These are phyloP conservation scores for Cylindricascospora bacillispora DNA, from an alignment of 1,139 yeast genomes.

Conservation along the genomic window DNA sequence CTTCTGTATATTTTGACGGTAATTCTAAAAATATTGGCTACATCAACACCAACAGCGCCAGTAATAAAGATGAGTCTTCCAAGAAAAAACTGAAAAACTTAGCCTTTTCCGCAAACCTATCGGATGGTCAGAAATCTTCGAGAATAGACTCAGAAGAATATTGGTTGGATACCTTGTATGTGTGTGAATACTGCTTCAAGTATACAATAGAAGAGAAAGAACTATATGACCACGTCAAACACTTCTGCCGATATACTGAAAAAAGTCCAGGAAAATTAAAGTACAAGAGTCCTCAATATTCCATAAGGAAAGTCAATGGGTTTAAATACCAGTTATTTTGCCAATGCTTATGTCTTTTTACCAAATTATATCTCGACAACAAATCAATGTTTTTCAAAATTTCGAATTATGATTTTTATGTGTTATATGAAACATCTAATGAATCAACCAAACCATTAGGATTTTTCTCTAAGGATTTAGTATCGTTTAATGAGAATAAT, in stretches of 20 bases:
- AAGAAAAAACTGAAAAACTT: slow-evolving; percentile 5
- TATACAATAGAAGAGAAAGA: slow-evolving; percentile 40
- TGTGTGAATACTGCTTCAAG: slow-evolving; percentile 78
- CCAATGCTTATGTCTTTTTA: slow-evolving; percentile 73
- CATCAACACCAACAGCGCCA: not conserved
- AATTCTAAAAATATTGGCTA: slow-evolving; percentile 25
- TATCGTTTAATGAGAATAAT: slow-evolving; percentile 77
- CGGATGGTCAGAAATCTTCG: too few species aligned
- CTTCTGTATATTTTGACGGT: slow-evolving; percentile 53
- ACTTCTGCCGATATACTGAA: slow-evolving; percentile 34
- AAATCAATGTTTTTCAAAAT: slow-evolving; percentile 77
- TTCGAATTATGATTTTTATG: slow-evolving; percentile 68
- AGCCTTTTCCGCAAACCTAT: too few species aligned
- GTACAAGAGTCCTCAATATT: slow-evolving; percentile 45
- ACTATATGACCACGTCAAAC: slow-evolving; percentile 32
- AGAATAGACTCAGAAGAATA: too few species aligned
- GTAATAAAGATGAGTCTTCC: slow-evolving; percentile 2
- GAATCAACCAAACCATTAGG: slow-evolving; percentile 52
- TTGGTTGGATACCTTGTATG: slow-evolving; percentile 52
- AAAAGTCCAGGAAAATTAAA: slow-evolving; percentile 54
- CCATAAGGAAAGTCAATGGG: slow-evolving; percentile 60
- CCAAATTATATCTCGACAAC: slow-evolving; percentile 80
- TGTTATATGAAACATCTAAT: slow-evolving; percentile 40
- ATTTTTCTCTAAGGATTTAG: slow-evolving; percentile 76
- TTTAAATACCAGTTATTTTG: slow-evolving; percentile 50